phyloP scores from a whole-genome alignment of 2,329 filamentous ascomycete species.

The Penicillium sp. region DNA sequence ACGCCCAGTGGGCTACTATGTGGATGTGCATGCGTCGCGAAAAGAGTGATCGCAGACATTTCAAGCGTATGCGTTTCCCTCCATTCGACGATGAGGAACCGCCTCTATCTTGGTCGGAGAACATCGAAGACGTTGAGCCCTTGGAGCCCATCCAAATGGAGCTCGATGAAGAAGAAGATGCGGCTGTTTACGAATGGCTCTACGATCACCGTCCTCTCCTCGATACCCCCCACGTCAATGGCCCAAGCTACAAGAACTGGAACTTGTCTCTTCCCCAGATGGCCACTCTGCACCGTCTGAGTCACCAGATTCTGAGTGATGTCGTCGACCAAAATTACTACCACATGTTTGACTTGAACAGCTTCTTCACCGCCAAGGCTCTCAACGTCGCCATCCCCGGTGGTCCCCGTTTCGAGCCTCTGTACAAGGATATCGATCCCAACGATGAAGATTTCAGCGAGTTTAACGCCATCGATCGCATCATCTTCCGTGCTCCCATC shows the following conservation, averaged over 20 bases:
- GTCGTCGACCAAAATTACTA: slow-evolving; percentile 96
- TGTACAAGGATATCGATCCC: slow-evolving; percentile 98
- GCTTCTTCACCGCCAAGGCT: slow-evolving; percentile 93
- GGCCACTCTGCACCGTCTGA: slow-evolving; percentile 90
- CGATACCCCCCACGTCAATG: slow-evolving; percentile 92
- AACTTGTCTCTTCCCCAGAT: slow-evolving; percentile 92
- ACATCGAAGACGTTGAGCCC: slow-evolving; percentile 97
- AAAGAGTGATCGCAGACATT: slow-evolving; percentile 91
- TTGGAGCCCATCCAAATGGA: slow-evolving; percentile 98
- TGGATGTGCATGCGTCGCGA: slow-evolving; percentile 98
- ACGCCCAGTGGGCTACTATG: slow-evolving; percentile 99
- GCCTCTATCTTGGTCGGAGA: slow-evolving; percentile 95
- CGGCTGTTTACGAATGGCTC: slow-evolving; percentile 91
- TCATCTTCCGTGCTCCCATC: slow-evolving; percentile 95
- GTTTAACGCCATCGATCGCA: slow-evolving; percentile 98
- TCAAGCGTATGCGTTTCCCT: slow-evolving; percentile 98
- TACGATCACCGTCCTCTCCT: slow-evolving; percentile 91
- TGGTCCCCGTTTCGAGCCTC: slow-evolving; percentile 90
- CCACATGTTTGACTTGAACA: slow-evolving; percentile 93
- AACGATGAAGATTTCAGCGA: slow-evolving; percentile 99
- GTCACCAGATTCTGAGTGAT: slow-evolving; percentile 86
- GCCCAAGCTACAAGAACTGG: slow-evolving; percentile 95
- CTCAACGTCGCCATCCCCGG: slow-evolving; percentile 97
- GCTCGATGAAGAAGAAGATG: slow-evolving; percentile 90
- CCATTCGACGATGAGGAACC: slow-evolving; percentile 99